A percentile compares a stretch with the other conserved stretches of the same genome.
phyloP scores from a whole-genome alignment of 306 rosid genomes.

The Potentilla sterilis region DNA sequence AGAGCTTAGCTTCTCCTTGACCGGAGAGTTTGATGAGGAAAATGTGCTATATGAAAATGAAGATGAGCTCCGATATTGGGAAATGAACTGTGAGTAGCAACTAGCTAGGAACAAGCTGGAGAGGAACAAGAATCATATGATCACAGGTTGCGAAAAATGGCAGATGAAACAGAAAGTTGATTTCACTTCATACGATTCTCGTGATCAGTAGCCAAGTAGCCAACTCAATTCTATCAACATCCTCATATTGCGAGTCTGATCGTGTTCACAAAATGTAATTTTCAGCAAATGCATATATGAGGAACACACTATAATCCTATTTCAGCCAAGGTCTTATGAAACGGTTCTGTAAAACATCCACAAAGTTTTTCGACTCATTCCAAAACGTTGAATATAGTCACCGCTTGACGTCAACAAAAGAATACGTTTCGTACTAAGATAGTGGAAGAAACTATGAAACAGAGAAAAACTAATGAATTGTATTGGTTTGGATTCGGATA shows the following conservation, averaged over 20 bases:
- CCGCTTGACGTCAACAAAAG: not conserved
- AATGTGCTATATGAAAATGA: not conserved
- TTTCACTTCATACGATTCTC: not conserved
- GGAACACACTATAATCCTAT: not conserved
- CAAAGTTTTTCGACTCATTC: not conserved
- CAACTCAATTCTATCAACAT: not conserved
- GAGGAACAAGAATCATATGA: not conserved
- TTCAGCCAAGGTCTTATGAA: not conserved
- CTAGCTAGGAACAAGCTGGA: not conserved
- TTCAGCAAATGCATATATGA: not conserved
- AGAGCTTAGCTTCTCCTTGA: not conserved
- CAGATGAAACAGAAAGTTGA: not conserved
- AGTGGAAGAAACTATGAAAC: not conserved
- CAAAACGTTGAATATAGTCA: not conserved
- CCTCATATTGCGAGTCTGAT: not conserved
- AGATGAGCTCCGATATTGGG: not conserved
- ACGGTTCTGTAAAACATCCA: not conserved
- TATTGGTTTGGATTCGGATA: not conserved
- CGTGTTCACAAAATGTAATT: not conserved
- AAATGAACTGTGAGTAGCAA: not conserved
- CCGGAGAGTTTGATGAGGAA: not conserved
- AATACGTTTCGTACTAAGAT: not conserved
- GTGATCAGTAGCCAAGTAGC: not conserved
- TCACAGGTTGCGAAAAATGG: not conserved
- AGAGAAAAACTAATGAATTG: too few relatives aligned